phyloP scores from a whole-genome alignment of 352 stramenopile genomes.

The Phytopythium montanum region DNA sequence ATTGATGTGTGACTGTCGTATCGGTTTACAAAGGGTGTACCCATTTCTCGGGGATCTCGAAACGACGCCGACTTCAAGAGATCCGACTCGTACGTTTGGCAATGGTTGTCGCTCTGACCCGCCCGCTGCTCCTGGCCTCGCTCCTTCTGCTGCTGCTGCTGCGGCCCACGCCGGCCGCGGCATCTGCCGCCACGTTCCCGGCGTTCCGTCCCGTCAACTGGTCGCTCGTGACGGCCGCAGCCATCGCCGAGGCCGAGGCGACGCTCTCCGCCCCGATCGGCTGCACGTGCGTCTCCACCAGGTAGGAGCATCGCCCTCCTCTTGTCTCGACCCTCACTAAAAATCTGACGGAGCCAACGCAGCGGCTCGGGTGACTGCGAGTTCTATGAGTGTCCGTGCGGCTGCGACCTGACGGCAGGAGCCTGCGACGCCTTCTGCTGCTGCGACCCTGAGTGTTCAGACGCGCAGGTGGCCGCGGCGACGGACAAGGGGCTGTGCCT shows the following conservation, averaged over 20 bases:
- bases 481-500: conserved; percentile 20
- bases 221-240: conserved; percentile 32
- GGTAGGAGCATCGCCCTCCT: conserved; percentile 6
- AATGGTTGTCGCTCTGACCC: background rate
- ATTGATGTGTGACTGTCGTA: background rate
- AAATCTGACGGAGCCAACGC: too few relatives aligned
- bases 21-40: background rate
- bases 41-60: background rate
- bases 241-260: conserved; percentile 19
- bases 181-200: conserved; percentile 3
- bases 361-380: conserved; percentile 15
- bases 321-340: background rate
- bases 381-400: conserved; percentile 41
- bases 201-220: conserved; percentile 38
- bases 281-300: conserved; percentile 28
- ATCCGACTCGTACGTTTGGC: background rate
- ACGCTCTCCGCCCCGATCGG: conserved; percentile 28
- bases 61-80: background rate
- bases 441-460: conserved; percentile 40
- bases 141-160: conserved; percentile 1
- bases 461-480: conserved; percentile 15
- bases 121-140: background rate
- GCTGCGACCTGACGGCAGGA: conserved; percentile 42
- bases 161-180: background rate
- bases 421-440: conserved; percentile 46